phyloP scores from a whole-genome alignment of 805 yeast species.

The Metschnikowia vanudenii region DNA sequence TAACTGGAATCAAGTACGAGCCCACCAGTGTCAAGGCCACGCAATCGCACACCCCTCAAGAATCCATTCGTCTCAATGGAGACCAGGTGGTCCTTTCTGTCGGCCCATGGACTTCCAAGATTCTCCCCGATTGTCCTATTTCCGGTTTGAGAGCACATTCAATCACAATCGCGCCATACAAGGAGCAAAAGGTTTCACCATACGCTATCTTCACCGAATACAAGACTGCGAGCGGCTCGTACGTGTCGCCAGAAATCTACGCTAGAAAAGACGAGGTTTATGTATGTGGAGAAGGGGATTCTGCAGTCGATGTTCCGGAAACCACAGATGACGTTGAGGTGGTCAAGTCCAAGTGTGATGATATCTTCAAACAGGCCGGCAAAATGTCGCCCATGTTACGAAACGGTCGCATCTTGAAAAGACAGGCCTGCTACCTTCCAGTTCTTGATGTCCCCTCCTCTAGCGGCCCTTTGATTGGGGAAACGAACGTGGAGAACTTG shows the following conservation, averaged over 20 bases:
- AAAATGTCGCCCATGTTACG: constrained; percentile 67
- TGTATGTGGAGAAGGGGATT: constrained; percentile 96
- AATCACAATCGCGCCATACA: constrained; percentile 81
- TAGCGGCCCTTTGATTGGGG: constrained; percentile 92
- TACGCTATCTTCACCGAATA: constrained; percentile 93
- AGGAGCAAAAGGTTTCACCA: constrained; percentile 73
- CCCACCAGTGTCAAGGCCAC: constrained; percentile 35
- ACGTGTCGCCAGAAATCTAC: constrained; percentile 90
- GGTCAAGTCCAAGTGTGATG: constrained; percentile 83
- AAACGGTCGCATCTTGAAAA: constrained; percentile 70
- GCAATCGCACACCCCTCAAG: constrained; percentile 25
- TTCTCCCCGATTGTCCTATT: constrained; percentile 90
- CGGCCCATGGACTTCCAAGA: constrained; percentile 96
- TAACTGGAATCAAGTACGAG: constrained; percentile 70
- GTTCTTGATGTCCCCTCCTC: constrained; percentile 90
- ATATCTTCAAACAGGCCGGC: constrained; percentile 76
- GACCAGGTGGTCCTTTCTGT: constrained; percentile 81
- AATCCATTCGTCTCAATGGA: constrained; percentile 52
- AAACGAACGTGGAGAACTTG: constrained; percentile 78
- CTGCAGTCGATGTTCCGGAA: constrained; percentile 86
- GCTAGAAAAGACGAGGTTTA: constrained; percentile 95
- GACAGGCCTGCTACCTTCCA: constrained; percentile 95
- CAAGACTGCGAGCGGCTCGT: constrained; percentile 60
- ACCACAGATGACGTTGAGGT: constrained; percentile 93
- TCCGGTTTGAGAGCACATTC: constrained; percentile 94